Conservation (phyloP, 306 rosid genomes). For the Parietaria judaica region DNA sequence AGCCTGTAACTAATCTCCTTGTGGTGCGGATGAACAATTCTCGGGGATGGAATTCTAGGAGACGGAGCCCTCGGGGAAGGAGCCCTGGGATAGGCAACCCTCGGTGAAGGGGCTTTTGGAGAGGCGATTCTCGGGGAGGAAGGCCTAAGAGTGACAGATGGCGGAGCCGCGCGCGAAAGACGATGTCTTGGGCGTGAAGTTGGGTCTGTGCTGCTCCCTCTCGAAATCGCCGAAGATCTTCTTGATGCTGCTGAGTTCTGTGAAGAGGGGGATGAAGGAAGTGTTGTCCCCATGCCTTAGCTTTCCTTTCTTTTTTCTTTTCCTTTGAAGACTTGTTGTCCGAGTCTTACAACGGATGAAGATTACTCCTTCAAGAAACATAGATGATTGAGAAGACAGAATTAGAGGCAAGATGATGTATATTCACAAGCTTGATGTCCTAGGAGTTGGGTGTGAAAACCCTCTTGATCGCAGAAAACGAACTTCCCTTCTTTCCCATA, state of each 20-base stretch:
- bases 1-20: constrained; percentile 57
- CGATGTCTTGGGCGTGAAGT: constrained; percentile 45
- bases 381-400: not conserved
- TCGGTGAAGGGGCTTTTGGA: constrained; percentile 34
- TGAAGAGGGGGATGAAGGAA: constrained; percentile 80
- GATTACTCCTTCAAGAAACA: not conserved
- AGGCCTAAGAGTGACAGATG: constrained; percentile 17
- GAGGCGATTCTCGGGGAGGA: constrained; percentile 21
- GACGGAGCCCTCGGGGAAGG: constrained; percentile 42
- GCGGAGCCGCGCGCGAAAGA: not conserved
- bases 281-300: constrained; percentile 68
- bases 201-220: constrained; percentile 70
- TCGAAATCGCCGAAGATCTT: constrained; percentile 91
- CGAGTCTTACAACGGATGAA: constrained; percentile 40
- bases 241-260: constrained; percentile 94
- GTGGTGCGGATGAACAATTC: constrained; percentile 33
- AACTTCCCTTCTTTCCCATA: constrained; percentile 94
- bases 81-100: constrained; percentile 27
- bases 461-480: constrained; percentile 90
- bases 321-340: no score
- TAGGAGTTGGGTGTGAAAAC: constrained; percentile 75
- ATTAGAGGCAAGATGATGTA: not conserved
- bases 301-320: constrained; percentile 67
- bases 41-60: constrained; percentile 51
- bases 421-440: constrained; percentile 43